Evolutionary conservation across 2,329 filamentous ascomycete genomes (phyloP).

Genomic region (Myriosclerotinia duriaeana): DNA sequence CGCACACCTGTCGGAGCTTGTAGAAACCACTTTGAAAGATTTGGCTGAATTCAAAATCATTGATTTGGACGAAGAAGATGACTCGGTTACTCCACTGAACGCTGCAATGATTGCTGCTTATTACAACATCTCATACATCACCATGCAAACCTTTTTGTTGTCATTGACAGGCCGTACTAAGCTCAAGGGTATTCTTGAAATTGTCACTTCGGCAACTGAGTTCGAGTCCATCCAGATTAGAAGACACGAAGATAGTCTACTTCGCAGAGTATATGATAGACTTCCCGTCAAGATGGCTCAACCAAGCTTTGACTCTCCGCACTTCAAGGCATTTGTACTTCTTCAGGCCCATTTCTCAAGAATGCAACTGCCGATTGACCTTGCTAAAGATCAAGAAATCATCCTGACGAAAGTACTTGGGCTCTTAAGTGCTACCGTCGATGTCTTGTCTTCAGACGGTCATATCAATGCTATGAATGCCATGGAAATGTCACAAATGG

Average conservation of each 20-base stretch:
- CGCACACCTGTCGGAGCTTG: slow-evolving; percentile 88
- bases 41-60: slow-evolving; percentile 92
- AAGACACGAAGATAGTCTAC: slow-evolving; percentile 82
- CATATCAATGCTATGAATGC: slow-evolving; percentile 96
- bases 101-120: slow-evolving; percentile 98
- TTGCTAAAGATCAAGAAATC: slow-evolving; percentile 92
- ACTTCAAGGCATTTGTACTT: slow-evolving; percentile 98
- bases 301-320: slow-evolving; percentile 82
- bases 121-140: slow-evolving; percentile 99
- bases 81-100: slow-evolving; percentile 84
- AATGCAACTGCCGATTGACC: slow-evolving; percentile 92
- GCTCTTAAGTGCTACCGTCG: slow-evolving; percentile 86
- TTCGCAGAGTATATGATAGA: slow-evolving; percentile 90
- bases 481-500: slow-evolving; percentile 99
- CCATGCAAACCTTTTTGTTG: slow-evolving; percentile 96
- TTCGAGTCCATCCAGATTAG: slow-evolving; percentile 95
- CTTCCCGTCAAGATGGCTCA: slow-evolving; percentile 94
- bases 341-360: slow-evolving; percentile 96
- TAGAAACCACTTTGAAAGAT: slow-evolving; percentile 89
- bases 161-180: slow-evolving; percentile 87
- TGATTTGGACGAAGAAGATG: slow-evolving; percentile 91
- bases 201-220: slow-evolving; percentile 93
- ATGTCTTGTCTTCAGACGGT: slow-evolving; percentile 92
- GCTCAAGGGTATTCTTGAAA: slow-evolving; percentile 94
- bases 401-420: slow-evolving; percentile 82